phyloP scores from a whole-genome alignment of 1,284 basidiomycete species.

The Ganoderma leucocontextum region DNA sequence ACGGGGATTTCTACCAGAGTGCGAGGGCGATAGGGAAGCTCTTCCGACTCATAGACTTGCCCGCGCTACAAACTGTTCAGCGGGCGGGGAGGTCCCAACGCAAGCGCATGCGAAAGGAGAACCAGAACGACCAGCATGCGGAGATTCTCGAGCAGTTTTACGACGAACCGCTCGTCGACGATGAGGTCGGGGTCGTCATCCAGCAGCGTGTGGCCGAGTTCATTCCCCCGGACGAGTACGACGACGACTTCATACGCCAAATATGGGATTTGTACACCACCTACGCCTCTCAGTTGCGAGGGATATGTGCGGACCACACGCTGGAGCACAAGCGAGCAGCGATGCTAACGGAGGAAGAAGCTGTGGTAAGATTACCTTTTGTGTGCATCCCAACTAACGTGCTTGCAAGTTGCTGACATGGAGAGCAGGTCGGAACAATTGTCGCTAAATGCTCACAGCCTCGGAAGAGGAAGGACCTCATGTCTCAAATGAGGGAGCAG shows the following conservation, averaged over 20 bases:
- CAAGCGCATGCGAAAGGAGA: conserved; percentile 31
- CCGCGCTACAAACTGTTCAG: conserved; percentile 42
- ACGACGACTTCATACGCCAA: conserved; percentile 35
- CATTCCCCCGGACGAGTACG: conserved; percentile 33
- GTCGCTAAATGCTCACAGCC: conserved; percentile 65
- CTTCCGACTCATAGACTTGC: conserved; percentile 65
- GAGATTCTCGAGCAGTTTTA: conserved; percentile 41
- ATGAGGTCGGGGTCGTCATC: conserved; percentile 35
- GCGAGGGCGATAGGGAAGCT: conserved; percentile 62
- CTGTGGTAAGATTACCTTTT: conserved; percentile 41
- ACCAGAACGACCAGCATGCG: conserved; percentile 27
- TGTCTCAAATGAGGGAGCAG: conserved; percentile 61
- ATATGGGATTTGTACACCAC: conserved; percentile 51
- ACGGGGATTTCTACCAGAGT: conserved; percentile 57
- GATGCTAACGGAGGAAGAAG: conserved; percentile 68
- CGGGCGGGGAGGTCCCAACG: conserved; percentile 33
- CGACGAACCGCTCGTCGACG: conserved; percentile 25
- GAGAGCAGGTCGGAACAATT: conserved; percentile 60
- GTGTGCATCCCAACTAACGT: background rate
- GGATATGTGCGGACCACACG: conserved; percentile 59
- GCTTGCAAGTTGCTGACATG: too few species aligned
- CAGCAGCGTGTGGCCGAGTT: conserved; percentile 37
- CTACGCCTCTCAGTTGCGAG: conserved; percentile 57
- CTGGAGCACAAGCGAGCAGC: conserved; percentile 52
- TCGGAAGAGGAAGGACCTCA: conserved; percentile 59